Conservation (phyloP, 805 yeast genomes). For the Candida railenensis region DNA sequence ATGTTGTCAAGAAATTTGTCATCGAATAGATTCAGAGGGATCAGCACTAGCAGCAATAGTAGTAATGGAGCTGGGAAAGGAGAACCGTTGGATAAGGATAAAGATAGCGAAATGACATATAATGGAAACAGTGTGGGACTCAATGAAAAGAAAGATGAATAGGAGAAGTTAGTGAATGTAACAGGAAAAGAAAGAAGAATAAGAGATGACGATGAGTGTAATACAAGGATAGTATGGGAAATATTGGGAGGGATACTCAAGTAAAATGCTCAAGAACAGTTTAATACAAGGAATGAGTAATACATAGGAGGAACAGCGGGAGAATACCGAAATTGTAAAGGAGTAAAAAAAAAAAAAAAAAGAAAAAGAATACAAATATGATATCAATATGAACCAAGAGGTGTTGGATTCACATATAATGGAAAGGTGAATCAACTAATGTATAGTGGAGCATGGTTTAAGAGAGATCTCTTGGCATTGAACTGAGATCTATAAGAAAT, state of each 20-base stretch:
- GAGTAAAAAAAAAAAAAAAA: no score
- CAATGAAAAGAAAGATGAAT: slow-evolving; percentile 11
- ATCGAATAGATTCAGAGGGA: slow-evolving; percentile 15
- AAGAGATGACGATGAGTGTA: background rate
- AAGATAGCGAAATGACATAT: slow-evolving; percentile 9
- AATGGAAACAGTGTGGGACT: slow-evolving; percentile 15
- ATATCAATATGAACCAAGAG: no score
- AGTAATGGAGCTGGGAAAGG: slow-evolving; percentile 1
- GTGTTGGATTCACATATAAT: no score
- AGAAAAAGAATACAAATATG: no score
- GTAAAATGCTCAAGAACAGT: background rate
- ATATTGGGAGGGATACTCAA: background rate
- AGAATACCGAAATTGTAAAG: no score
- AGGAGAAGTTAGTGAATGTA: background rate
- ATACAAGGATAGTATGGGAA: background rate
- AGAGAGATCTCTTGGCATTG: no score
- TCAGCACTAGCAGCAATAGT: background rate
- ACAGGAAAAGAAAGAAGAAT: background rate
- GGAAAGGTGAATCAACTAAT: no score
- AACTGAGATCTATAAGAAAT: no score
- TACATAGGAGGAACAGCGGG: no score
- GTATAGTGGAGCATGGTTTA: no score
- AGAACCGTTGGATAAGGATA: slow-evolving; percentile 8
- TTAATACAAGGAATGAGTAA: slow-evolving; percentile 5
- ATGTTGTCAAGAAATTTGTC: slow-evolving; percentile 9